Percentiles rank a stretch among this genome's conserved stretches.
Conservation (phyloP, 2,329 filamentous ascomycete species). For the Colletotrichum lini region DNA sequence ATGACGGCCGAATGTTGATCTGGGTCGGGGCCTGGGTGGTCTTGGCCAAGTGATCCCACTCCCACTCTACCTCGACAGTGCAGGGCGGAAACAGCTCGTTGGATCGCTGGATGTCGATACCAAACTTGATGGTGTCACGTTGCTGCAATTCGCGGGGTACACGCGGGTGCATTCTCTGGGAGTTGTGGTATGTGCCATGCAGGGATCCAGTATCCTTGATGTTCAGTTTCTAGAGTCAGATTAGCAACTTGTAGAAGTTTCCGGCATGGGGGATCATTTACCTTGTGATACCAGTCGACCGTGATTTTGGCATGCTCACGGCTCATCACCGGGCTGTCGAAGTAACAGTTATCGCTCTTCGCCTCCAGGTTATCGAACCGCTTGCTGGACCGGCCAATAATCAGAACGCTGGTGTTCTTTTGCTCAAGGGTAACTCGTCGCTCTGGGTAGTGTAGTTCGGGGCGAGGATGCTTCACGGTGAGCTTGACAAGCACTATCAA, state of each 20-base stretch:
- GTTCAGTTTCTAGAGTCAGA: conserved; percentile 56
- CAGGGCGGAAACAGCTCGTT: conserved; percentile 55
- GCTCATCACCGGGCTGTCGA: conserved; percentile 81
- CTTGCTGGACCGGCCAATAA: conserved; percentile 63
- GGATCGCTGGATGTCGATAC: conserved; percentile 53
- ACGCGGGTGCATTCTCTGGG: conserved; percentile 44
- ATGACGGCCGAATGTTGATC: conserved; percentile 43
- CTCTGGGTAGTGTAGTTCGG: conserved; percentile 41
- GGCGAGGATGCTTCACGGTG: conserved; percentile 44
- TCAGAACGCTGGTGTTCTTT: conserved; percentile 38
- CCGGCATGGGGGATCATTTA: conserved; percentile 48
- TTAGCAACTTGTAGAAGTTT: conserved; percentile 2
- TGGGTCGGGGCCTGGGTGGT: neutral
- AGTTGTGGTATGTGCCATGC: conserved; percentile 67
- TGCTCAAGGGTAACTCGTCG: conserved; percentile 49
- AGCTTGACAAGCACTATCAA: conserved; percentile 51
- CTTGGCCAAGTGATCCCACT: conserved; percentile 44
- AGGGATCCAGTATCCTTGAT: conserved; percentile 65
- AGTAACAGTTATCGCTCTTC: conserved; percentile 72
- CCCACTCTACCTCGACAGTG: conserved; percentile 52
- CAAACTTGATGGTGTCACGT: conserved; percentile 55
- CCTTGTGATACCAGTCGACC: conserved; percentile 61
- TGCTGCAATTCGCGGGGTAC: conserved; percentile 43
- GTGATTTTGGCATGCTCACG: conserved; percentile 73
- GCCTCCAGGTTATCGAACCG: conserved; percentile 52